phyloP scores from a whole-genome alignment of 1,284 basidiomycete genomes.

The Coniferiporia weirii region DNA sequence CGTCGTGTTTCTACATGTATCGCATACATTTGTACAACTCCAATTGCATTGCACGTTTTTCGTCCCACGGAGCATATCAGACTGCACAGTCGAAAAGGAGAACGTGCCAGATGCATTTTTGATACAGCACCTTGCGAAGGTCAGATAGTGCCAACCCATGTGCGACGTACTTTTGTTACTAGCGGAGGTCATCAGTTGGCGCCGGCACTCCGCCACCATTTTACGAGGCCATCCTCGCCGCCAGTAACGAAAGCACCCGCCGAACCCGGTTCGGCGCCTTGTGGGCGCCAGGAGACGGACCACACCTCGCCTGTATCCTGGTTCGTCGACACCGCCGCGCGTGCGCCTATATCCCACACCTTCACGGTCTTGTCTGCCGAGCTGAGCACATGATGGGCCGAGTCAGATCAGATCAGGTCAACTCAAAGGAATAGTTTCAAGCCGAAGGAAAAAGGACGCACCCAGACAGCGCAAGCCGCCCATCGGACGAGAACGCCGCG shows the following conservation, averaged over 20 bases:
- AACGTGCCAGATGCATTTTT: too few relatives aligned
- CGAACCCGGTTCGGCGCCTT: slow-evolving; percentile 44
- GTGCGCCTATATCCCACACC: slow-evolving; percentile 81
- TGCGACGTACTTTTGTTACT: neutral
- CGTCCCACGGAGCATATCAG: neutral
- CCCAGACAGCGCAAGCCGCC: slow-evolving; percentile 74
- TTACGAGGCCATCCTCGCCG: slow-evolving; percentile 73
- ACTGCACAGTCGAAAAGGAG: neutral
- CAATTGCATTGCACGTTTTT: neutral
- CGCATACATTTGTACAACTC: slow-evolving; percentile 2
- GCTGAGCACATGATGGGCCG: slow-evolving; percentile 32
- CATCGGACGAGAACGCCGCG: slow-evolving; percentile 75
- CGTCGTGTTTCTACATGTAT: neutral
- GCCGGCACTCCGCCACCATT: slow-evolving; percentile 74
- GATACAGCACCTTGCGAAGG: too few relatives aligned
- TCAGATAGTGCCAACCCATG: too few relatives aligned
- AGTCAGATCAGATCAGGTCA: neutral
- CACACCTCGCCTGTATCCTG: slow-evolving; percentile 80
- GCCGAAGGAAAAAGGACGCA: slow-evolving; percentile 33
- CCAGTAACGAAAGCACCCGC: slow-evolving; percentile 73
- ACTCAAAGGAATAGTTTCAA: slow-evolving; percentile 6
- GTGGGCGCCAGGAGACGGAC: slow-evolving; percentile 80
- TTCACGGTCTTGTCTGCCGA: slow-evolving; percentile 83
- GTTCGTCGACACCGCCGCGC: slow-evolving; percentile 71
- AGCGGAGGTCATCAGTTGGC: slow-evolving; percentile 23